A percentile compares a stretch with the other conserved stretches of the same genome.
Evolutionary conservation across 208 protist species (phyloP).

Genomic region (Balamuthia mandrillaris): DNA sequence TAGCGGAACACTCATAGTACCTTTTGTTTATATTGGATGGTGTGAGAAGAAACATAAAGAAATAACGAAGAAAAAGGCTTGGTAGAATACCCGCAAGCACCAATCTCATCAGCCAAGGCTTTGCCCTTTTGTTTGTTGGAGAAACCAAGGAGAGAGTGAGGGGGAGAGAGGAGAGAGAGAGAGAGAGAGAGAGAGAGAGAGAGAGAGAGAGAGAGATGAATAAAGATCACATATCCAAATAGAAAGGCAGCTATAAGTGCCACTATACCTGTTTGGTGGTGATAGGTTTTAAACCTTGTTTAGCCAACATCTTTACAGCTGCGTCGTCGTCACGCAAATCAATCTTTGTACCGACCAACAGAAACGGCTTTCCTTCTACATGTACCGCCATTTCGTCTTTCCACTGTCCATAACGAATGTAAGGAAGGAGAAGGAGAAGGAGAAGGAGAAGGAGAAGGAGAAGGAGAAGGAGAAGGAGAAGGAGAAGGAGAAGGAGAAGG

Average conservation of each 20-base stretch:
- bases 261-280: background rate
- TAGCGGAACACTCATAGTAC: constrained; percentile 18
- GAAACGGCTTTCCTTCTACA: background rate
- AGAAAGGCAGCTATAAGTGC: too few relatives aligned
- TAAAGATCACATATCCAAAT: too few relatives aligned
- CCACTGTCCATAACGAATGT: background rate
- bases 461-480: too few relatives aligned
- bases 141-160: too few relatives aligned
- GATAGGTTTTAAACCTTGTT: background rate
- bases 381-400: background rate
- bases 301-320: background rate
- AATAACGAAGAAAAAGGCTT: background rate
- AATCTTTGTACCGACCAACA: background rate
- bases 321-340: background rate
- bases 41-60: background rate
- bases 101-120: background rate
- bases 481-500: too few relatives aligned
- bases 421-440: too few relatives aligned
- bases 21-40: too few relatives aligned
- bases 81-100: background rate
- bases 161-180: too few relatives aligned
- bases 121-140: too few relatives aligned
- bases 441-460: too few relatives aligned
- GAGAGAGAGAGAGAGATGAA: too few relatives aligned
- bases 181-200: too few relatives aligned